Evolutionary conservation across 768 basidiomycete genomes (phyloP), one percentile per base, ranked within the genome.

Genomic region (Postia placenta): DNA sequence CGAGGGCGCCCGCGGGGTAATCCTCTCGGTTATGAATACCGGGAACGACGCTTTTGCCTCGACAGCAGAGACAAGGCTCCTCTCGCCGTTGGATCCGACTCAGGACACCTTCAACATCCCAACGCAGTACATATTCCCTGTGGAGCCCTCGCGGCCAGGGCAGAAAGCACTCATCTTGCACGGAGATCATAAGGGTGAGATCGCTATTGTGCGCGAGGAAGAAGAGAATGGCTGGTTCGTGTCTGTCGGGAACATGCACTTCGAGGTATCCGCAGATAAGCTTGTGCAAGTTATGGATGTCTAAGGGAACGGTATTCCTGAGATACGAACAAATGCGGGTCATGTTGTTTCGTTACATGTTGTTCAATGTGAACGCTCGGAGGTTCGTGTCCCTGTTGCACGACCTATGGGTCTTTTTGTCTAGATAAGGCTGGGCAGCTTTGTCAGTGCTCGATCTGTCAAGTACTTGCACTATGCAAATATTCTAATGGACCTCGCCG

Each of bases 11-110:
- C 43, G 28, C 7, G 56, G 50, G 0, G 39, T 52, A 5, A 48
- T 57, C 17, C 47, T 54, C 15, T 57, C 53, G 7, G 52, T 54
- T 5, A 47, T 47, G 41, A 52, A 52, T 37, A 51, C 56, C 14
- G 56, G 53, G 14, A 51, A 52, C 39, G 26, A 12, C 2, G 26
- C 15, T 7, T 54, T 54, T 40, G 35, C 48, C 11, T 57, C 56
- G 9, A 51, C 50, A 4, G 56, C 52, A 2, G 50, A 42, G 4
- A 47, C 50, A 47, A 49, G 45, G 39, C 40, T 52, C 23, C 23
- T 47, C 11, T 28, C 43, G 23, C 46, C 55, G 2, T 27, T 50
- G 30, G 14, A 52, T 27, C 41, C 47, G 5, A 12, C 37, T 11
- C 12, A 45, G 11, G 38, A 44, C 30, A 48, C 49, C 1, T 44